Base-by-base conservation (phyloP, 805 yeast genomes). In the Cyberlindnera subsufficiens region DNA sequence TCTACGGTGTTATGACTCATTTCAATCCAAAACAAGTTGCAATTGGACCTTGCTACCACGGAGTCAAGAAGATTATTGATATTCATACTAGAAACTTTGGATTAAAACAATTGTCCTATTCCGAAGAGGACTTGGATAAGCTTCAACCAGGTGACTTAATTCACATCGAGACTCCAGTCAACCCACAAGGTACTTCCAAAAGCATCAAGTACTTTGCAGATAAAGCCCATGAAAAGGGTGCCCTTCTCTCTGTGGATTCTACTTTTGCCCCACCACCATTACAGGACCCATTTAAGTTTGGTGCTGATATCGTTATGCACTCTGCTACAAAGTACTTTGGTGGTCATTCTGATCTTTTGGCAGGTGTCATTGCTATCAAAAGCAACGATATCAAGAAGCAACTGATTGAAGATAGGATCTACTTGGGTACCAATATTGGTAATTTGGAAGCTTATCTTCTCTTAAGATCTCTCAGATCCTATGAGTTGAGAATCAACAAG, bases 241-340 rank as follows among this genome's bases (percentile, higher is more conserved):
- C 95, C 0, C 54, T 68, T 19, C 64, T 90, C 13, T 56, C 79
- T 20, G 80, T 86, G 14, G 98, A 90, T 63, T 74, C 96, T 6
- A 91, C 97, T 0, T 86, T 91, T 64, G 97, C 96, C 9, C 96
- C 97, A 17, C 95, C 95, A 13, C 96, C 96, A 15, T 65, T 89
- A 44, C 84, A 79, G 53, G 77, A 87, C 47, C 91, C 95, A 5
- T 87, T 88, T 65, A 71, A 72, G 32, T 82, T 77, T 54, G 96
- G 91, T 38, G 96, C 84, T 27, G 97, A 91, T 61, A 65, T 88
- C 51, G 80, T 91, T n/a, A 68, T 91, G 76, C 96, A 90, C 62
- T 87, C 96, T 1, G 96, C 89, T 1, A 90, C 96, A 1, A 90
- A 90, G 60, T 91, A 83, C 65, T 83, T 88, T 56, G 96, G 96